Percentiles rank a stretch among this genome's conserved stretches.
Evolutionary conservation across 495 filamentous ascomycete genomes (phyloP).

Genomic region (Poronia punctata): DNA sequence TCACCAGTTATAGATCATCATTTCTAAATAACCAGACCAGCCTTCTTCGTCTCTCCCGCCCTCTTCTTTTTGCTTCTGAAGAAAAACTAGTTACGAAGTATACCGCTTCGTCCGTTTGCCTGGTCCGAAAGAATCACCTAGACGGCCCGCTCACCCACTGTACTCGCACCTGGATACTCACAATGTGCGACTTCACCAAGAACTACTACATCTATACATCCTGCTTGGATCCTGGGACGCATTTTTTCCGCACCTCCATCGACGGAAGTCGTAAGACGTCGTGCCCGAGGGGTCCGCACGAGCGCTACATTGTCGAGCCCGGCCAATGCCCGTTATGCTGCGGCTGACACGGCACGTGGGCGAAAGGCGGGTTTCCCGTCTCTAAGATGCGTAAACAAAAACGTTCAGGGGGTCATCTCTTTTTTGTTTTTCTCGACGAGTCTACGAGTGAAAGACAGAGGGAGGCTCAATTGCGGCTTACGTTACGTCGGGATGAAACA

Average conservation of each 20-base stretch:
- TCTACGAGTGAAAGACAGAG: no score
- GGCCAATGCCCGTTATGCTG: conserved; percentile 63
- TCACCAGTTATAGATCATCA: no score
- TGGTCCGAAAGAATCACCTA: no score
- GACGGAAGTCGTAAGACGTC: conserved; percentile 56
- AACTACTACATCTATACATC: conserved; percentile 72
- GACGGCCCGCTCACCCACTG: conserved; percentile 6
- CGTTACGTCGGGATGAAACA: no score
- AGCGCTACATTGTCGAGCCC: conserved; percentile 63
- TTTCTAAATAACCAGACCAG: no score
- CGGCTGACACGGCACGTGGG: conserved; percentile 26
- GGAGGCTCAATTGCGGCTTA: no score
- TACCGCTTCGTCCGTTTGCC: no score
- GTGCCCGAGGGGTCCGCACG: conserved; percentile 64
- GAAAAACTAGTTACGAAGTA: no score
- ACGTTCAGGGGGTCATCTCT: no score
- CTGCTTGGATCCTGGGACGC: conserved; percentile 57
- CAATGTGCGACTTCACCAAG: conserved; percentile 72
- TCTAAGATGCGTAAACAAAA: no score
- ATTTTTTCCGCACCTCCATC: conserved; percentile 60
- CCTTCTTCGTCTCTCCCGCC: neutral
- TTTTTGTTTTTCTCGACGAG: no score
- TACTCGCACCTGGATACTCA: conserved; percentile 21
- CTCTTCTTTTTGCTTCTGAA: neutral
- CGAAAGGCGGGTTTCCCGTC: no score